A percentile compares a stretch with the other conserved stretches of the same genome.
Conservation (phyloP, 106 monocot genomes). For the Ottelia alismoides region DNA sequence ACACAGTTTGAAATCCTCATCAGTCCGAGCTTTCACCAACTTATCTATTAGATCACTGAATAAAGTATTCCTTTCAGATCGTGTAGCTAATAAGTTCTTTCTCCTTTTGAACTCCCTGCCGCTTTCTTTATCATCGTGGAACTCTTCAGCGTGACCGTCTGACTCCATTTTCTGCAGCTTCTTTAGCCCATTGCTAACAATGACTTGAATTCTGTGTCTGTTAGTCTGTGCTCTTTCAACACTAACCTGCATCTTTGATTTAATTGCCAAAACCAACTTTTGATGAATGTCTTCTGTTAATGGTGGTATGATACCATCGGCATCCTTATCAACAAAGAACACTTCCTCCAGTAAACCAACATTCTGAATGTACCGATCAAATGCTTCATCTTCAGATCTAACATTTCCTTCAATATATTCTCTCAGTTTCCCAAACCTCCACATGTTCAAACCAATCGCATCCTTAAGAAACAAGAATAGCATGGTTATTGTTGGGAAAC, state of each 20-base stretch:
- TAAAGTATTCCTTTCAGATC: slow-evolving; percentile 6
- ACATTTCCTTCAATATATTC: slow-evolving; percentile 51
- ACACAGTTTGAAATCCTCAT: slow-evolving; percentile 18
- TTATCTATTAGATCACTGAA: slow-evolving; percentile 16
- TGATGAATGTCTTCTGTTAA: slow-evolving; percentile 14
- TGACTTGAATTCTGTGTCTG: slow-evolving; percentile 19
- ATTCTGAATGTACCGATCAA: slow-evolving; percentile 73
- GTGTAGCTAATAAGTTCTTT: slow-evolving; percentile 6
- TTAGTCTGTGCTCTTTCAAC: slow-evolving; percentile 12
- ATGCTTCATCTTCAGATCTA: slow-evolving; percentile 81
- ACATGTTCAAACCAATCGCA: slow-evolving; percentile 55
- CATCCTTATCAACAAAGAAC: slow-evolving; percentile 10
- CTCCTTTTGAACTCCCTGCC: slow-evolving; percentile 6
- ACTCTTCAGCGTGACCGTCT: background rate
- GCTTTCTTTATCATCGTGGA: background rate
- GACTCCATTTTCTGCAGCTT: background rate
- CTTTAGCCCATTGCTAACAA: slow-evolving; percentile 19
- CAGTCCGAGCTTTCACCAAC: slow-evolving; percentile 15
- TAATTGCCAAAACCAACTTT: slow-evolving; percentile 25
- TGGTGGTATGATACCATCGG: slow-evolving; percentile 3
- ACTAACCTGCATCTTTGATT: slow-evolving; percentile 37
- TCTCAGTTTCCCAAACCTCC: slow-evolving; percentile 74
- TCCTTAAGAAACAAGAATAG: slow-evolving; percentile 50
- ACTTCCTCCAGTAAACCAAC: slow-evolving; percentile 60
- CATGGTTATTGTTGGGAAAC: too few species aligned